Percentiles rank a stretch among this genome's conserved stretches.
Conservation (phyloP, 306 rosid genomes). For the Purshia tridentata region DNA sequence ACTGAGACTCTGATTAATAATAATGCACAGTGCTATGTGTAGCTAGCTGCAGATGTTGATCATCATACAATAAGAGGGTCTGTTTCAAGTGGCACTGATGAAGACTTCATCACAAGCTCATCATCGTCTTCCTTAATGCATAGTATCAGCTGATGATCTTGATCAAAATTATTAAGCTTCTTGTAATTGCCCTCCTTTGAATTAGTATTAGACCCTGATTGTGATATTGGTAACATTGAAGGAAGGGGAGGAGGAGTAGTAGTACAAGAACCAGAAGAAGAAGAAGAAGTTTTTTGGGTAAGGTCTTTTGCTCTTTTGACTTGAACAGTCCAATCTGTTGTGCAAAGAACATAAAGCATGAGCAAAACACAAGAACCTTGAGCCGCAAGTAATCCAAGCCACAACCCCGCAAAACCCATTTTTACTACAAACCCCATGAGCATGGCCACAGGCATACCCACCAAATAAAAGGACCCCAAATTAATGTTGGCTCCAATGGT, state of each 20-base stretch:
- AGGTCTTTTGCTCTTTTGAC: conserved; percentile 61
- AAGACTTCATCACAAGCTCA: conserved; percentile 26
- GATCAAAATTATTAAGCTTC: conserved; percentile 26
- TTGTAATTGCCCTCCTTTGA: background rate
- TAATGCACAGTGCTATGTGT: background rate
- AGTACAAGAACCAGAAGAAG: background rate
- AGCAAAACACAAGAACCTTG: conserved; percentile 76
- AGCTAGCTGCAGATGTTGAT: background rate
- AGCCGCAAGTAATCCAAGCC: conserved; percentile 97
- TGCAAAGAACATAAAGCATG: conserved; percentile 70
- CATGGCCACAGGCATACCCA: conserved; percentile 87
- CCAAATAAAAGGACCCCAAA: conserved; percentile 77
- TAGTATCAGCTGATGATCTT: conserved; percentile 31
- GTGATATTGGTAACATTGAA: conserved; percentile 29
- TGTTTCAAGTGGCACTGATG: conserved; percentile 44
- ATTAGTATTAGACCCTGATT: background rate
- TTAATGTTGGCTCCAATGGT: conserved; percentile 84
- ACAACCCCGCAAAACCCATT: conserved; percentile 80
- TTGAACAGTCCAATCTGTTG: conserved; percentile 72
- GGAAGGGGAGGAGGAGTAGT: background rate
- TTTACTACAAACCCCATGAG: conserved; percentile 57
- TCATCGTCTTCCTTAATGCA: conserved; percentile 36
- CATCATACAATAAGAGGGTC: conserved; percentile 42
- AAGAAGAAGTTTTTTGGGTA: conserved; percentile 28
- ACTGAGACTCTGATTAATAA: conserved; percentile 4